Evolutionary conservation across 495 filamentous ascomycete species (phyloP).

Genomic region (Talaromyces trachyspermus): DNA sequence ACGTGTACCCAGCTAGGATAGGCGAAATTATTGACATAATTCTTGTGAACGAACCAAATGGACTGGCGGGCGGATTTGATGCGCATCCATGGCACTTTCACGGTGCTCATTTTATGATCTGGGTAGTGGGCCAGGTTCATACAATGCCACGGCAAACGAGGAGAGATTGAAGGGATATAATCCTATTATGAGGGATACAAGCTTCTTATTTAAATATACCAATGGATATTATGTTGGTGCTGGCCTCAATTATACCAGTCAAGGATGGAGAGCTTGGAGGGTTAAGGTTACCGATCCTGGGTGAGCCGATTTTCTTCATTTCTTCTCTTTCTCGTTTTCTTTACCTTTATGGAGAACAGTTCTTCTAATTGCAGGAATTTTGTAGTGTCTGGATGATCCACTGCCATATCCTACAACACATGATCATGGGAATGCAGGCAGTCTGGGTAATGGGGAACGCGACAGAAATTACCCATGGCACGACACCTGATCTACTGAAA

Average conservation of each 20-base stretch:
- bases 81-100: constrained; percentile 56
- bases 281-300: constrained; percentile 40
- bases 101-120: constrained; percentile 52
- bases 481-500: constrained; percentile 26
- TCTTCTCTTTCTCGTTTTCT: not conserved
- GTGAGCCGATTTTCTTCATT: not conserved
- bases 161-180: constrained; percentile 30
- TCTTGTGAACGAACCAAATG: constrained; percentile 41
- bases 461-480: constrained; percentile 29
- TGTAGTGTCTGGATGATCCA: constrained; percentile 54
- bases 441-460: constrained; percentile 46
- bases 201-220: constrained; percentile 45
- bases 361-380: not conserved
- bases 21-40: constrained; percentile 59
- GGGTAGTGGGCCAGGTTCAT: constrained; percentile 48
- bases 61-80: constrained; percentile 39
- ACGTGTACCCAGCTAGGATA: constrained; percentile 44
- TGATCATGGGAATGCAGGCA: constrained; percentile 49
- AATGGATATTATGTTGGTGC: constrained; percentile 22
- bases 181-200: constrained; percentile 47
- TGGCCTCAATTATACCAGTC: constrained; percentile 15
- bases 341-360: too few relatives aligned
- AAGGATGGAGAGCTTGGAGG: constrained; percentile 55
- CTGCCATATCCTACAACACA: constrained; percentile 53
- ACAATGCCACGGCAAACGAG: constrained; percentile 47